Conservation (phyloP, 805 yeast genomes). For the Candida multigemmis region DNA sequence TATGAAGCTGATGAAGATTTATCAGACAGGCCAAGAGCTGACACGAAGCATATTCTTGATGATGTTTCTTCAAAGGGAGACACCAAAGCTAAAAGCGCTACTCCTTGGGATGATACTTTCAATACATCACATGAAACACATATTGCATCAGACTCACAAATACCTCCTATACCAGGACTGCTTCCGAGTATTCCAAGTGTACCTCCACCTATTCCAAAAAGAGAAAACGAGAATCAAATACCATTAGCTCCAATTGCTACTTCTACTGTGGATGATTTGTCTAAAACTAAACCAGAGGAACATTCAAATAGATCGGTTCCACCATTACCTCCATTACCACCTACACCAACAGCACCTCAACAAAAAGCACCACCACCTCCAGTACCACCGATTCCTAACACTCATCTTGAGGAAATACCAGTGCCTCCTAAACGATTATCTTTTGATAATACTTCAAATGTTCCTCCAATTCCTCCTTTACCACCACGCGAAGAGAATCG, state of each 20-base stretch:
- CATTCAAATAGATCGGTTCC: conserved; percentile 1
- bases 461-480: conserved; percentile 5
- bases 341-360: conserved; percentile 2
- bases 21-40: conserved; percentile 16
- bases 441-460: no score
- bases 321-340: conserved; percentile 2
- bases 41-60: conserved; percentile 1
- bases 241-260: conserved; percentile 11
- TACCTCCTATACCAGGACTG: conserved; percentile 5
- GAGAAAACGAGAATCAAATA: conserved; percentile 1
- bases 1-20: conserved; percentile 61
- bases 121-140: conserved; percentile 5
- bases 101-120: not conserved
- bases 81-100: not conserved
- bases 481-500: conserved; percentile 3
- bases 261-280: not conserved
- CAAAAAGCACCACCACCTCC: conserved; percentile 4
- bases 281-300: not conserved
- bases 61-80: not conserved
- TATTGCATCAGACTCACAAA: conserved; percentile 6
- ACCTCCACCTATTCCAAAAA: conserved; percentile 9
- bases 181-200: conserved; percentile 11
- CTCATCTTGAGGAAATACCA: conserved; percentile 3
- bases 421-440: no score
- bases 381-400: not conserved